A percentile compares a stretch with the other conserved stretches of the same genome.
phyloP scores from a whole-genome alignment of 2,329 filamentous ascomycete genomes.

The Neofusicoccum laricinum region DNA sequence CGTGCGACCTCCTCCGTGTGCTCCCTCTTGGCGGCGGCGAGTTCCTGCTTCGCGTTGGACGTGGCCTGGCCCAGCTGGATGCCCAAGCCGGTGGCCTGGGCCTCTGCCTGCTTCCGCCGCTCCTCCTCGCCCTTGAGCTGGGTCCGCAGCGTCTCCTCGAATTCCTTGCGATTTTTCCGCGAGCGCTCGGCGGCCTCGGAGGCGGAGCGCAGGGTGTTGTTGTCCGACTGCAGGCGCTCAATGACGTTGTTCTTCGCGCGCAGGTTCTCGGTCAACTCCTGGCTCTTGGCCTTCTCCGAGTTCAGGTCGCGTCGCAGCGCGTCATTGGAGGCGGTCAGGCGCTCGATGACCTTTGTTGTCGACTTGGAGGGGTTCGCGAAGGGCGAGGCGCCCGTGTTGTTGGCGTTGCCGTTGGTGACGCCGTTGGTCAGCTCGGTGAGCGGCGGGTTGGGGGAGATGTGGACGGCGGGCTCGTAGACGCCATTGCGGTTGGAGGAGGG shows the following conservation, averaged over 20 bases:
- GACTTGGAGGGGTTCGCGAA: constrained; percentile 15
- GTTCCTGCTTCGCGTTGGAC: constrained; percentile 1
- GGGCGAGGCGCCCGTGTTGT: constrained; percentile 1
- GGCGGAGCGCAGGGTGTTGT: constrained; percentile 11
- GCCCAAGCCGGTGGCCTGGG: constrained; percentile 11
- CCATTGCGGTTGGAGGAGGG: constrained; percentile 15
- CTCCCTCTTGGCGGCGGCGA: constrained; percentile 10
- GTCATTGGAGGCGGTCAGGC: constrained; percentile 73
- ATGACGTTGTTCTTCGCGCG: constrained; percentile 64
- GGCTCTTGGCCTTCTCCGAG: constrained; percentile 43
- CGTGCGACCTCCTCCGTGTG: constrained; percentile 3
- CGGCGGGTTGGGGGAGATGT: not conserved
- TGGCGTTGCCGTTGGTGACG: not conserved
- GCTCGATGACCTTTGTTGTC: constrained; percentile 55
- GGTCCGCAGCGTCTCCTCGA: constrained; percentile 10
- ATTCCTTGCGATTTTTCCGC: constrained; percentile 11
- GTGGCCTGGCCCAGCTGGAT: constrained; percentile 12
- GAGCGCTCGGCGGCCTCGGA: constrained; percentile 6
- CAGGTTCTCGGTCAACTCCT: constrained; percentile 64
- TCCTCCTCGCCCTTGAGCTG: constrained; percentile 15
- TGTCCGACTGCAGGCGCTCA: constrained; percentile 49
- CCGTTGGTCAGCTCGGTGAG: constrained; percentile 11
- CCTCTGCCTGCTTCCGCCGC: constrained; percentile 12
- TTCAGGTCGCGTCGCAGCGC: constrained; percentile 62
- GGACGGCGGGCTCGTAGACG: constrained; percentile 9